Base-by-base conservation (phyloP, 257 asterid species). In the Rubia yunnanensis region DNA sequence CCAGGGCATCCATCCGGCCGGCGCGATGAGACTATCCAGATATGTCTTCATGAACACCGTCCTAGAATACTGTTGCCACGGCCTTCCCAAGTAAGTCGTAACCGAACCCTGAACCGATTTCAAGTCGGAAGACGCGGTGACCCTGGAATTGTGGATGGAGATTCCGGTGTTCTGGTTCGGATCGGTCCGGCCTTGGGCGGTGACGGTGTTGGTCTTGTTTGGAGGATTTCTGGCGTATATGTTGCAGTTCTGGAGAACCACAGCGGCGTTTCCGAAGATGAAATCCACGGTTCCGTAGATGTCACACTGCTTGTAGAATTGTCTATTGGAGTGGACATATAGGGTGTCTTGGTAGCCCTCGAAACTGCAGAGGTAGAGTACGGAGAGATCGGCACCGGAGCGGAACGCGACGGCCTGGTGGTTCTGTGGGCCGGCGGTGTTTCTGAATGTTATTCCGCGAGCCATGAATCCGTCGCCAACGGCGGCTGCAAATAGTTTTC, bases 321-420 rank as follows among this genome's bases (percentile, higher is more conserved):
- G 97, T 9, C 94, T 73, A 1, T 81, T 65, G 0, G 95, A 80
- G 32, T 84, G 89, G 39, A 73, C 89, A 63, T 89, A 92, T 3
- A 92, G 81, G 0, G 98, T 92, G 72, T 92, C 98, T 73, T 92
- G 98, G 58, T 87, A 89, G 0, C 98, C 97, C 59, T 89, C 97
- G 48, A 92, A 85, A 49, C 97, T 85, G 73, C 98, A 92, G 13
- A 73, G 84, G 70, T 84, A 89, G 65, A 87, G 82, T 0, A 84
- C 91, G 1, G 98, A 89, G 23, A 74, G 85, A 44, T 92, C 98
- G 7, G 98, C 76, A 39, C 94, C 96, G 5, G 89, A 87, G 7
- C 94, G 84, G 3, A 92, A 72, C 14, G 98, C 97, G 3, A 92
- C 98, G 0, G 97, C 97, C 50, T 89, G 98, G 77, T 84, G 89